Base-by-base conservation (phyloP, 352 stramenopile genomes). In the Lagenidium giganteum region DNA sequence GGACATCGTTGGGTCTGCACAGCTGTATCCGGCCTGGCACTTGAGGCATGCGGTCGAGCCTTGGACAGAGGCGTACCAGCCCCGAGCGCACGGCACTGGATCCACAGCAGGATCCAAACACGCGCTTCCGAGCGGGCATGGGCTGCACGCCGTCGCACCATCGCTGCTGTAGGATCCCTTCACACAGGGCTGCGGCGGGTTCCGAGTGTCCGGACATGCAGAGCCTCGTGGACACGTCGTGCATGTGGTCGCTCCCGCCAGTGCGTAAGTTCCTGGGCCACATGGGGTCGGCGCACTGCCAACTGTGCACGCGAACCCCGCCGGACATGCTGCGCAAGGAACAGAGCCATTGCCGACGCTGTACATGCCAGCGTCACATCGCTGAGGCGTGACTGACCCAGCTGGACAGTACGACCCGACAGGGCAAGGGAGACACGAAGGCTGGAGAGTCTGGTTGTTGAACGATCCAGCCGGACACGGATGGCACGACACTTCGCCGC, bases 11-110 rank as follows among this genome's bases (percentile, higher is more conserved):
- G 54, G 45, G 45, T 79, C 66, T 14, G 63, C 55, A 27, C 83
- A 95, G 17, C 50, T 53, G 44, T 81, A 73, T 6, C 84, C 83
- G 23, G 62, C 61, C 13, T 66, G 57, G 39, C 82, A 94, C 8
- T 11, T 17, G 8, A 13, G 12, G 16, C 32, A 38, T 13, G 11
- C n/a, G n/a, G n/a, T n/a, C 7, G 47, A 33, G n/a, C 35, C 23
- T 17, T 72, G 84, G 2, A 33, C 22, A 4, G 33, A 18, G 13
- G 38, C 32, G 26, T 51, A 44, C 21, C 52, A 34, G 5, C 45
- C 25, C 18, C 30, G 8, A 18, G 4, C n/a, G 22, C 24, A 41
- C 6, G 31, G 39, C 8, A 31, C 24, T 1, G 42, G 42, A n/a
- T 31, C 33, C 11, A 18, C 34, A 25, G 42, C 30, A 6, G 35